Evolutionary conservation across 179 eudicot genomes (phyloP).

Genomic region (Silene coronaria): DNA sequence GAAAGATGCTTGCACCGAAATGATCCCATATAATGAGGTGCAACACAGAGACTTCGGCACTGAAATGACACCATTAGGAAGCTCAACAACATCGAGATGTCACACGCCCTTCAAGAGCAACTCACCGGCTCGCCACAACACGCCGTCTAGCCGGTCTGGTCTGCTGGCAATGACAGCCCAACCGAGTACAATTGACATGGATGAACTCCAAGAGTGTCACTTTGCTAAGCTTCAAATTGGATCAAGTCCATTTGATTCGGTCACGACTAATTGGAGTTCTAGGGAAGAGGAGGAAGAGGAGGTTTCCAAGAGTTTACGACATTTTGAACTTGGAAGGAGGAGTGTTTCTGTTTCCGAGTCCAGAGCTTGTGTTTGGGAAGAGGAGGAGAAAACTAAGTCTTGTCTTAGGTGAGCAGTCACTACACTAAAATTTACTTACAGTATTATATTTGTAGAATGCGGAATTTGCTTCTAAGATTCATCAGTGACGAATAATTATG

Average conservation of each 20-base stretch:
- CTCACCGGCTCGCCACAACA: slow-evolving; percentile 77
- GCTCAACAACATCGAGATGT: slow-evolving; percentile 72
- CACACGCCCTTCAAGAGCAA: slow-evolving; percentile 63
- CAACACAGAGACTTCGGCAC: slow-evolving; percentile 78
- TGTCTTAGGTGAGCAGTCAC: slow-evolving; percentile 52
- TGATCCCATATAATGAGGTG: slow-evolving; percentile 30
- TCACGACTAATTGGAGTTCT: slow-evolving; percentile 65
- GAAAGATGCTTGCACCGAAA: slow-evolving; percentile 41
- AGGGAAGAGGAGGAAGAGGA: slow-evolving; percentile 95
- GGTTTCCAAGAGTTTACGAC: slow-evolving; percentile 83
- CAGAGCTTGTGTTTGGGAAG: slow-evolving; percentile 61
- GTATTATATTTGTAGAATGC: background rate
- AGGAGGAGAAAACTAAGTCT: slow-evolving; percentile 61
- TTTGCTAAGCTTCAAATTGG: slow-evolving; percentile 57
- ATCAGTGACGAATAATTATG: background rate
- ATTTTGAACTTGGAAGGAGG: slow-evolving; percentile 60
- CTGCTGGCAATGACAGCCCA: slow-evolving; percentile 35
- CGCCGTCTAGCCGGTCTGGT: slow-evolving; percentile 61
- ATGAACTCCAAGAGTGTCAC: slow-evolving; percentile 53
- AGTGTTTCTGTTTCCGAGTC: slow-evolving; percentile 63
- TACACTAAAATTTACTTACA: no score
- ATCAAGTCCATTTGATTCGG: slow-evolving; percentile 42
- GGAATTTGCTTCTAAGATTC: background rate
- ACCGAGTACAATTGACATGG: slow-evolving; percentile 29
- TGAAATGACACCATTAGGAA: slow-evolving; percentile 87